These are phyloP conservation scores for Gossypium anomalum DNA, from an alignment of 345 rosid species.

Conservation along the genomic window DNA sequence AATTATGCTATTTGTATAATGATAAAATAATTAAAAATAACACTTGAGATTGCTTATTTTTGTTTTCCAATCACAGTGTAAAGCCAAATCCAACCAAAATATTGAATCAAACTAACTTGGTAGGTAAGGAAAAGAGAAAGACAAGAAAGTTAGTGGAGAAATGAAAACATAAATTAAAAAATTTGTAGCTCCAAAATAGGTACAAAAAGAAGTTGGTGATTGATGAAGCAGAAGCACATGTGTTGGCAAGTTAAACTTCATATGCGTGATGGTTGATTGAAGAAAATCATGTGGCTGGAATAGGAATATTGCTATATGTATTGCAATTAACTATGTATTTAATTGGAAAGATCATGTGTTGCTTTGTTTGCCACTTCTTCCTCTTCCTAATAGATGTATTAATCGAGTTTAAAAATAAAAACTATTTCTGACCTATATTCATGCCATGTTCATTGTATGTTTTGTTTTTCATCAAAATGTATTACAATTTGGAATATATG, in stretches of 20 bases:
- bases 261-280: neutral
- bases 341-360: neutral
- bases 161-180: neutral
- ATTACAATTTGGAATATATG: no score
- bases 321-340: neutral
- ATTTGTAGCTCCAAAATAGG: neutral
- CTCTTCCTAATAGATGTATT: neutral
- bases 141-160: neutral
- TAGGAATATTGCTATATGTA: neutral
- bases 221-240: conserved; percentile 15
- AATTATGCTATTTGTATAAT: no score
- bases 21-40: no score
- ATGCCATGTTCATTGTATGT: neutral
- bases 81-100: neutral
- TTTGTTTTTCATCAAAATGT: neutral
- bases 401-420: no score
- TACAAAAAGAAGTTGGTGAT: neutral
- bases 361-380: neutral
- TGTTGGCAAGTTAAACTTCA: neutral
- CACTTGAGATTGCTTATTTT: no score
- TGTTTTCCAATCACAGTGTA: neutral
- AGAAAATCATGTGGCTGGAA: neutral
- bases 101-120: neutral
- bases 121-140: neutral
- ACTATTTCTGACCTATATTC: neutral